These are phyloP conservation scores for Cetraspora pellucida DNA, from an alignment of 192 early-diverging fungal species.

Conservation along the genomic window DNA sequence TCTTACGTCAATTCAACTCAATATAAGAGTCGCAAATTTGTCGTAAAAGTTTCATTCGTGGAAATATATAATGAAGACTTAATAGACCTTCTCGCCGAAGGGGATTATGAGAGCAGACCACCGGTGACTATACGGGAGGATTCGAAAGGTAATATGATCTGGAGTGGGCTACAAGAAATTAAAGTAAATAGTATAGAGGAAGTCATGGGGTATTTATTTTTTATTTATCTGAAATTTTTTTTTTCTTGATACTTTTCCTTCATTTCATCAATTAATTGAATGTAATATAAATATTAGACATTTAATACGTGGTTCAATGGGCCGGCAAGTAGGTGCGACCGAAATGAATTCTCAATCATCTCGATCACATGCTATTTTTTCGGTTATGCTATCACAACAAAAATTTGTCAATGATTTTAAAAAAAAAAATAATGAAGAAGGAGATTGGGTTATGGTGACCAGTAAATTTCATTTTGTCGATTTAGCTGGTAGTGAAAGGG, in stretches of 20 bases:
- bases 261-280: slow-evolving; percentile 20
- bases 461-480: slow-evolving; percentile 99
- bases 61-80: slow-evolving; percentile 98
- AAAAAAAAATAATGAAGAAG: slow-evolving; percentile 40
- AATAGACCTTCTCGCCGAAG: slow-evolving; percentile 83
- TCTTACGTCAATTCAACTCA: slow-evolving; percentile 37
- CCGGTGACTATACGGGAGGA: slow-evolving; percentile 81
- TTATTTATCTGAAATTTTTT: slow-evolving; percentile 6
- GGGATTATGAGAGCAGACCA: slow-evolving; percentile 56
- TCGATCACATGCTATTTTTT: slow-evolving; percentile 96
- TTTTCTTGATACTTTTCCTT: not conserved
- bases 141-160: slow-evolving; percentile 81
- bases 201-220: slow-evolving; percentile 63
- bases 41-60: slow-evolving; percentile 81
- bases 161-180: slow-evolving; percentile 82
- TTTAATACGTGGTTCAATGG: slow-evolving; percentile 70
- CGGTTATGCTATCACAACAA: slow-evolving; percentile 82
- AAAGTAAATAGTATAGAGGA: slow-evolving; percentile 67
- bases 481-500: slow-evolving; percentile 92
- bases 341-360: slow-evolving; percentile 97
- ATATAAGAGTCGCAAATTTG: slow-evolving; percentile 40
- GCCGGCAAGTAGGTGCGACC: slow-evolving; percentile 87
- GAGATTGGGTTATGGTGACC: slow-evolving; percentile 63
- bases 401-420: slow-evolving; percentile 45
- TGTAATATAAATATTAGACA: slow-evolving; percentile 37